Evolutionary conservation across 768 basidiomycete genomes (phyloP).

Genomic region (Trametes meyenii): DNA sequence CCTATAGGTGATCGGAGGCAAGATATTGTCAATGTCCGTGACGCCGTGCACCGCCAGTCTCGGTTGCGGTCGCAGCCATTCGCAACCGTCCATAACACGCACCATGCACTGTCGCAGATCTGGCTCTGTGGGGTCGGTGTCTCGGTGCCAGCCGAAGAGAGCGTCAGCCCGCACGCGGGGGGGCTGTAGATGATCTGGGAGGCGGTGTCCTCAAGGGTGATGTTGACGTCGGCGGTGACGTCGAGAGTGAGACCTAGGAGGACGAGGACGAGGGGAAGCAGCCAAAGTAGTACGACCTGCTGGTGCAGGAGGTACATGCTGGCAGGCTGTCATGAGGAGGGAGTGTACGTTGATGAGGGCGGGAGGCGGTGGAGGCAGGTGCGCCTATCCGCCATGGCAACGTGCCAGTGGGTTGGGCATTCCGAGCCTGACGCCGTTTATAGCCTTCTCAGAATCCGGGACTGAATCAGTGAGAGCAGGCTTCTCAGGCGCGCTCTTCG

Average conservation of each 20-base stretch:
- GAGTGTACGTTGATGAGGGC: slow-evolving; percentile 10
- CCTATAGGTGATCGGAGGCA: slow-evolving; percentile 15
- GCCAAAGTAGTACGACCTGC: slow-evolving; percentile 13
- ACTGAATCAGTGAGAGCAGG: not conserved
- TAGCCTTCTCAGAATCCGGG: slow-evolving; percentile 9
- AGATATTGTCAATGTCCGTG: not conserved
- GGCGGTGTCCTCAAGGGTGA: slow-evolving; percentile 27
- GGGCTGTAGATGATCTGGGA: slow-evolving; percentile 28
- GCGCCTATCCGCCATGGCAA: slow-evolving; percentile 25
- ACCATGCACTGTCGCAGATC: slow-evolving; percentile 26
- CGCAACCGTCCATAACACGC: not conserved
- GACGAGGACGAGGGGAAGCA: slow-evolving; percentile 6
- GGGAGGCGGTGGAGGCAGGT: slow-evolving; percentile 9
- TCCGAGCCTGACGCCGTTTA: slow-evolving; percentile 17
- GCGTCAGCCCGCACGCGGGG: slow-evolving; percentile 25
- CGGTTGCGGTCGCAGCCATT: not conserved
- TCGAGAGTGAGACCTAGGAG: not conserved
- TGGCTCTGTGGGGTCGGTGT: not conserved
- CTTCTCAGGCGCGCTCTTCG: too few species aligned
- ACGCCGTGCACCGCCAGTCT: not conserved
- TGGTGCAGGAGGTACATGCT: slow-evolving; percentile 19
- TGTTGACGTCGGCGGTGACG: slow-evolving; percentile 17
- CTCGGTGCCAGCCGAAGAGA: slow-evolving; percentile 17
- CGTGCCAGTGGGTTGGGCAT: slow-evolving; percentile 15
- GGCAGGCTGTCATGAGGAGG: slow-evolving; percentile 22